A percentile compares a stretch with the other conserved stretches of the same genome.
Evolutionary conservation across 2,329 filamentous ascomycete species (phyloP).

Genomic region (Daldinia sp.): DNA sequence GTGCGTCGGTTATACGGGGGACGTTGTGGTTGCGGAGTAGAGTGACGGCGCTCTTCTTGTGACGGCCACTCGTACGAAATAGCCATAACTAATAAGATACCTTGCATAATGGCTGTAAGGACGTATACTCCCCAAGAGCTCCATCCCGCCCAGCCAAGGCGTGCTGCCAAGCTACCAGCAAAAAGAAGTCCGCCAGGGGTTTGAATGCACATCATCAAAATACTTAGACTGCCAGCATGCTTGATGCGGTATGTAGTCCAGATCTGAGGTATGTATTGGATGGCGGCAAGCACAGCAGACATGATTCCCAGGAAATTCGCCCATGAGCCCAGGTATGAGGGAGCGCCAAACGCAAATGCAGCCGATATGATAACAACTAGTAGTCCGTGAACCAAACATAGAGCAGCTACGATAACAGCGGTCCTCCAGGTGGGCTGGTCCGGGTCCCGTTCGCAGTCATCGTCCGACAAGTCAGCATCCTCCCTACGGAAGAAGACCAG

Average conservation of each 20-base stretch:
- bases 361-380: conserved; percentile 72
- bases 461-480: conserved; percentile 57
- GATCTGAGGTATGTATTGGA: conserved; percentile 97
- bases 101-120: conserved; percentile 86
- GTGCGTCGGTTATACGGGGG: conserved; percentile 47
- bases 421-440: conserved; percentile 76
- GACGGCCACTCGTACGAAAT: conserved; percentile 72
- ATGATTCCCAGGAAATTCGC: conserved; percentile 86
- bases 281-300: conserved; percentile 77
- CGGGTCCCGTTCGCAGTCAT: conserved; percentile 53
- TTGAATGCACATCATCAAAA: conserved; percentile 98
- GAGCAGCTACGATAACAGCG: conserved; percentile 75
- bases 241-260: conserved; percentile 87
- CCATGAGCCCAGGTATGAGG: conserved; percentile 74
- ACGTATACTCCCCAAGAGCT: conserved; percentile 95
- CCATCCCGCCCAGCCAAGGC: conserved; percentile 86
- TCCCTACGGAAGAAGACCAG: conserved; percentile 88
- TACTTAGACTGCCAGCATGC: conserved; percentile 88
- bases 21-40: conserved; percentile 36
- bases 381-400: conserved; percentile 81
- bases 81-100: conserved; percentile 79
- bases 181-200: conserved; percentile 93
- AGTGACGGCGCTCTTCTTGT: conserved; percentile 32
- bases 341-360: conserved; percentile 70
- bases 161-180: conserved; percentile 80